Base-by-base conservation (phyloP, 177 flowering plant species). In the Vitis hybrid region DNA sequence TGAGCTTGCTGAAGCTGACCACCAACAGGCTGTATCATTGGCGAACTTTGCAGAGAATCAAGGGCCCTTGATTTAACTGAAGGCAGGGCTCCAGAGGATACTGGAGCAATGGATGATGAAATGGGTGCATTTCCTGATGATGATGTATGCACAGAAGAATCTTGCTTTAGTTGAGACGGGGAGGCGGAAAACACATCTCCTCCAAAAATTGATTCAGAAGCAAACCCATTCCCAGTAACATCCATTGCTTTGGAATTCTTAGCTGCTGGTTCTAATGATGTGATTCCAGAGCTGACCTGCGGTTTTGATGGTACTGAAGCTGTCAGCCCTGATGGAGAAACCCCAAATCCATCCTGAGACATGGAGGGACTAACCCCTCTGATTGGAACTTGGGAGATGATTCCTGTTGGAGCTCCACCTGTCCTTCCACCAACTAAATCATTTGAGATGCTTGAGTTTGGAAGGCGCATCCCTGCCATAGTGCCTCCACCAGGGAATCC, bases 181-280 rank as follows among this genome's bases (percentile, higher is more conserved):
- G 72, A 76, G 18, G 86, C 87, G 64, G 93, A 82, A 72, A 88
- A 92, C 5, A 80, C 80, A 78, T 88, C 92, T 39, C 81, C 88
- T 51, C 91, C 90, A 79, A 86, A 89, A 63, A 76, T 31, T 26
- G 92, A 74, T 58, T 81, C 80, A 22, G 89, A 74, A 66, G 83
- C 72, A 80, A 83, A 76, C n/a, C 91, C 88, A 77, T 88, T 89
- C 62, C 83, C 90, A 39, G 93, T 75, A 60, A 60, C 77, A 62
- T 55, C 77, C 33, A 45, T 18, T 64, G 76, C 67, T 76, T 77
- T 88, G 50, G 89, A 70, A 81, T 88, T 88, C 74, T 82, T 86
- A n/a, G 76, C 50, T 45, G 73, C 68, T 14, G 79, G 62, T 58
- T 77, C 79, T 60, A 81, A 67, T 12, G 84, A 64, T 45, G 70